phyloP scores from a whole-genome alignment of 2,329 filamentous ascomycete genomes.

The Nannizzia gypsea region DNA sequence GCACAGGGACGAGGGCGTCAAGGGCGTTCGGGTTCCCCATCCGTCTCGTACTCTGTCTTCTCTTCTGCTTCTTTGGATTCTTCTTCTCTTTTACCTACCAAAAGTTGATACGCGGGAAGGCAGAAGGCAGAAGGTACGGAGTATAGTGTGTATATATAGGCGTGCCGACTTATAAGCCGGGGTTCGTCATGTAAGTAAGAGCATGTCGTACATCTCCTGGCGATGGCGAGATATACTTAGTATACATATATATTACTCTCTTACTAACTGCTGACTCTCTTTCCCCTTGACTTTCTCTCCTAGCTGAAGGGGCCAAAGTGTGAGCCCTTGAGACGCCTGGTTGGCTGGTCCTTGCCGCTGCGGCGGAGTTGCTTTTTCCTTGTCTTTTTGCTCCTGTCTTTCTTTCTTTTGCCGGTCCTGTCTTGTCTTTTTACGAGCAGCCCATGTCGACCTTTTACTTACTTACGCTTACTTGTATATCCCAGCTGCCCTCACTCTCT shows the following conservation, averaged over 20 bases:
- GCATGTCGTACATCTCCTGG: background rate
- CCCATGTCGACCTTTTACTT: no score
- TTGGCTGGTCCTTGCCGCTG: constrained; percentile 2
- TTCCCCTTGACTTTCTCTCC: background rate
- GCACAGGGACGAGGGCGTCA: background rate
- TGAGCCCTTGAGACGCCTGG: background rate
- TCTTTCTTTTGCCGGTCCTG: background rate
- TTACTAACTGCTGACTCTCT: no score
- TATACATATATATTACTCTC: no score
- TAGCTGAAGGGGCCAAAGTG: background rate
- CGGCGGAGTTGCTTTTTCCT: background rate
- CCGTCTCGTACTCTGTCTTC: background rate
- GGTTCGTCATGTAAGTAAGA: background rate
- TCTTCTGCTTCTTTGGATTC: background rate
- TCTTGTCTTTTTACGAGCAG: background rate
- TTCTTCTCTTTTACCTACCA: background rate
- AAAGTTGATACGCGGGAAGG: no score
- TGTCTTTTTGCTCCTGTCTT: background rate
- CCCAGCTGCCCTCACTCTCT: no score
- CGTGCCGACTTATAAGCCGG: background rate
- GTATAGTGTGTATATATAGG: no score
- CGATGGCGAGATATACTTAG: background rate
- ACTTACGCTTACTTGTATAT: no score
- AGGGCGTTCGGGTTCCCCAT: background rate
- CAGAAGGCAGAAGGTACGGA: no score